Conservation (phyloP, 106 monocot genomes). For the Triglochin maritima region DNA sequence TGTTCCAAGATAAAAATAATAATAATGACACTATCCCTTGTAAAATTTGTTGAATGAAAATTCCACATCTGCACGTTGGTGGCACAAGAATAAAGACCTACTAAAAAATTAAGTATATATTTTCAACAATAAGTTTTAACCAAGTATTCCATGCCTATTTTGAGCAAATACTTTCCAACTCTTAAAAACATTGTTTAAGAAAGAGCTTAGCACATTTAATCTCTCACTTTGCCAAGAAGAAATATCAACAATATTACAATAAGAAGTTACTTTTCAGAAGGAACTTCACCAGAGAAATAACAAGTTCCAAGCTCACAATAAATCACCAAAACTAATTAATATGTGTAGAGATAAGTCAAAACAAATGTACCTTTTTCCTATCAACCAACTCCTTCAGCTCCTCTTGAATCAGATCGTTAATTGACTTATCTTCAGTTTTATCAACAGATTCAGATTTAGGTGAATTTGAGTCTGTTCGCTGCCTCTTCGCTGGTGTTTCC, state of each 20-base stretch:
- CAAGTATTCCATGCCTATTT: no score
- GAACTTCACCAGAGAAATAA: no score
- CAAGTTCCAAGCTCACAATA: not conserved
- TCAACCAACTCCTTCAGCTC: conserved; percentile 75
- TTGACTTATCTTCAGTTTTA: conserved; percentile 13
- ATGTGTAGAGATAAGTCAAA: not conserved
- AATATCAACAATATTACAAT: no score
- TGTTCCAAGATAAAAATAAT: no score
- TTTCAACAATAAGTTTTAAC: no score
- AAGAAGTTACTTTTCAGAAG: no score
- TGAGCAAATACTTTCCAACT: no score
- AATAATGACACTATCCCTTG: no score
- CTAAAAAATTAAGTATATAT: no score
- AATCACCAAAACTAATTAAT: not conserved
- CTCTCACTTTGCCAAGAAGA: not conserved
- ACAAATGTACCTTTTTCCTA: conserved; percentile 65
- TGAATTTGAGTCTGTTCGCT: not conserved
- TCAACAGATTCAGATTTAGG: not conserved
- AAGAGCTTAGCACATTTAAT: not conserved
- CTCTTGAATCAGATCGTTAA: conserved; percentile 88
- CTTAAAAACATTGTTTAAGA: not conserved
- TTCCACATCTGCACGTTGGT: no score
- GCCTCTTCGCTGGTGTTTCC: not conserved
- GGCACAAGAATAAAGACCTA: no score
- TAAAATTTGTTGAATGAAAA: no score